Base-by-base conservation (phyloP, 2,329 filamentous ascomycete species). In the Didymosphaeria variabile region DNA sequence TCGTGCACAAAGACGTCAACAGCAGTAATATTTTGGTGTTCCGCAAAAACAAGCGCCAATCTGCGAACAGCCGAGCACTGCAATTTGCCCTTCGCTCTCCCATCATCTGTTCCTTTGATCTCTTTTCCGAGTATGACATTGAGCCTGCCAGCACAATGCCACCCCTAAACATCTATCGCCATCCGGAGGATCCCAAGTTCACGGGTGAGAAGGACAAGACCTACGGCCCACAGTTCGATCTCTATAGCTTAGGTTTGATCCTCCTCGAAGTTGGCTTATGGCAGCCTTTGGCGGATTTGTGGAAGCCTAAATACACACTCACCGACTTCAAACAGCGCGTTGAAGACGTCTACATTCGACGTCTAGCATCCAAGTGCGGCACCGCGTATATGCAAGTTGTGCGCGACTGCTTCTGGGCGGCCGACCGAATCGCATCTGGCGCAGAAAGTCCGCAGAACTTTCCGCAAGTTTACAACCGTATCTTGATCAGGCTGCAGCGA, bases 191-290 rank as follows among this genome's bases (percentile, higher is more conserved):
- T 58, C 79, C 79, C 10, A 75, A 76, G 51, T 73, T 70, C 42
- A 77, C 72, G 9, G 73, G 74, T 5, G 62, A 64, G 34, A 76
- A 73, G 52, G 60, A 67, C 1, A 67, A 65, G 36, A 62, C 60
- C 6, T 72, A 77, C 53, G 70, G 71, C 4, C 69, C 74, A 12
- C 74, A 77, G n/a, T 84, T 82, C 34, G 91, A 94, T 62, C 79
- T 94, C 2, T 93, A 93, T 73, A 89, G 90, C 7, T 81, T 94
- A 1, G 90, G 90, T 19, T 86, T 93, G 79, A 80, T 93, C 4
- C 82, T 94, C 0, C 81, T 93, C 2, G 91, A 91, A 7, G 87
- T 94, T 56, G 91, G 91, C 7, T 78, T 94, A 9, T 94, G 91
- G 91, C 87, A 86, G 3, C 88, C 87, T 12, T 81, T 93, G 29